phyloP scores from a whole-genome alignment of 192 early-diverging fungal species.

The Oehlia diaphana region DNA sequence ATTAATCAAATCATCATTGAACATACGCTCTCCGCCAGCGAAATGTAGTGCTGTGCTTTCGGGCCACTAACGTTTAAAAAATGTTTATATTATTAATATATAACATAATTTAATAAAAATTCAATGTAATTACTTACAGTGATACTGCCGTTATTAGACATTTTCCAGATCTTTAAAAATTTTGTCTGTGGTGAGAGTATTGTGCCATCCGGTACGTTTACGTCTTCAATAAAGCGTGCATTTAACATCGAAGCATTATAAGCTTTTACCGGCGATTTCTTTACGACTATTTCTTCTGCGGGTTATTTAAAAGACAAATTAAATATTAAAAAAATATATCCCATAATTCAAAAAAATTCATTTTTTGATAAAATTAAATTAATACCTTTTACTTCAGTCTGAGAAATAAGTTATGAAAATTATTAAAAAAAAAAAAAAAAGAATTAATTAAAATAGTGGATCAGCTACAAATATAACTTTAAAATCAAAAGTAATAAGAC shows the following conservation, averaged over 20 bases:
- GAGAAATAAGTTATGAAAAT: no score
- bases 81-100: no score
- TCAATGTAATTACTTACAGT: not conserved
- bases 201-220: slow-evolving; percentile 69
- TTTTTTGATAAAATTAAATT: no score
- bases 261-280: not conserved
- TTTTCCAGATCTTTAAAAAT: slow-evolving; percentile 74
- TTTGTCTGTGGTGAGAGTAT: slow-evolving; percentile 47
- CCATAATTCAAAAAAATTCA: no score
- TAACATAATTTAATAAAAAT: not conserved
- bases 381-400: no score
- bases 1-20: slow-evolving; percentile 29
- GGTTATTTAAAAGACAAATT: not conserved
- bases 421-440: no score
- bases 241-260: not conserved
- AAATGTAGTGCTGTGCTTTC: slow-evolving; percentile 55
- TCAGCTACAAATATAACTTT: no score
- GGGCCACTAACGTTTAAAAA: slow-evolving; percentile 54
- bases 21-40: slow-evolving; percentile 53
- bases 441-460: no score
- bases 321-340: no score
- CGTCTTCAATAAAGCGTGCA: slow-evolving; percentile 62
- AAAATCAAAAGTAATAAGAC: no score
- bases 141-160: slow-evolving; percentile 56
- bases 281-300: no score